A percentile compares a stretch with the other conserved stretches of the same genome.
These are phyloP conservation scores for Amoebophrya sp. DNA, from an alignment of 169 alveolate species.

Conservation along the genomic window DNA sequence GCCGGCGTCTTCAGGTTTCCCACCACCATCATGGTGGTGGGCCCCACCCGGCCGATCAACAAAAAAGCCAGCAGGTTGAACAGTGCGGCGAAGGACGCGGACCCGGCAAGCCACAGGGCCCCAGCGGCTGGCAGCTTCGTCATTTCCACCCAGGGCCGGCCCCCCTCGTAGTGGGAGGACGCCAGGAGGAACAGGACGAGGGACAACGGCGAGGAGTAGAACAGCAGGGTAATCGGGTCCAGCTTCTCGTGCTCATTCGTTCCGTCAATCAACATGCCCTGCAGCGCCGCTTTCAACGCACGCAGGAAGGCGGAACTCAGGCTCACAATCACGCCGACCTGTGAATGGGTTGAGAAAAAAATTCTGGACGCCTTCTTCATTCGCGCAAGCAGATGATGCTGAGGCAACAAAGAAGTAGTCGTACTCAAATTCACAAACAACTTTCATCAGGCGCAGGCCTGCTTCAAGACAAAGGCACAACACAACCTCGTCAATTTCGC, in stretches of 20 bases:
- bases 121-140: not conserved
- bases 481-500: too few species aligned
- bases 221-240: not conserved
- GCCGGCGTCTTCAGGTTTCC: constrained; percentile 18
- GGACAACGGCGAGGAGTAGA: not conserved
- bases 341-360: too few species aligned
- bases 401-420: too few species aligned
- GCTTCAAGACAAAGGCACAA: too few species aligned
- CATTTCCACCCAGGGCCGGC: not conserved
- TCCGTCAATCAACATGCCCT: not conserved
- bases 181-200: not conserved
- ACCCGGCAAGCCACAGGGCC: not conserved
- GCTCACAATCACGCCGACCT: not conserved
- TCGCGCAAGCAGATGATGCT: too few species aligned
- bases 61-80: not conserved
- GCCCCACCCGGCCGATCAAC: not conserved
- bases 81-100: not conserved
- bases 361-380: too few species aligned
- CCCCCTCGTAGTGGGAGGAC: not conserved
- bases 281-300: not conserved
- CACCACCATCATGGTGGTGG: not conserved
- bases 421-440: too few species aligned
- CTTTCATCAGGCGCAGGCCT: too few species aligned
- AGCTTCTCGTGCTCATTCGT: not conserved
- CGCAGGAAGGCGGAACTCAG: not conserved